phyloP scores from a whole-genome alignment of 176 grass and related monocot genomes.

The Rhipidocladum racemiflorum region DNA sequence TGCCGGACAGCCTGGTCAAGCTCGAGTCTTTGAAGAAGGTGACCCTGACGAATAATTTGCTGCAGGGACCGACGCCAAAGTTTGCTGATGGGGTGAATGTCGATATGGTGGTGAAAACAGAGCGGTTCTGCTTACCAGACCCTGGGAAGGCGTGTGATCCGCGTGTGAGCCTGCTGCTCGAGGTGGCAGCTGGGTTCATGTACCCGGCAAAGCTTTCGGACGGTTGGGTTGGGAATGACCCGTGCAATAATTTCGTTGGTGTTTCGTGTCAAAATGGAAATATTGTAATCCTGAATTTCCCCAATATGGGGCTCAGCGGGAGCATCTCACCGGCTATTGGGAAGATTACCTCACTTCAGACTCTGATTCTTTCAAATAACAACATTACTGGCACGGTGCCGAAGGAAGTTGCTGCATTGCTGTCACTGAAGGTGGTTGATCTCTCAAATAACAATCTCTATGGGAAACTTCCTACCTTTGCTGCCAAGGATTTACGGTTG shows the following conservation, averaged over 20 bases:
- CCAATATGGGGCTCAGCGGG: slow-evolving; percentile 41
- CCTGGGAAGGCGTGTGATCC: slow-evolving; percentile 54
- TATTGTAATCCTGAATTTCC: slow-evolving; percentile 47
- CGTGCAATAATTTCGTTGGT: slow-evolving; percentile 38
- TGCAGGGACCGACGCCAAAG: slow-evolving; percentile 59
- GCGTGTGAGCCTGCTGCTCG: slow-evolving; percentile 60
- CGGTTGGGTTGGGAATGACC: slow-evolving; percentile 64
- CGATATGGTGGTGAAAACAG: background rate
- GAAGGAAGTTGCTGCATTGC: slow-evolving; percentile 44
- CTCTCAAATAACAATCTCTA: slow-evolving; percentile 72
- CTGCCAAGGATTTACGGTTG: slow-evolving; percentile 36
- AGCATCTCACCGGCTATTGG: slow-evolving; percentile 63
- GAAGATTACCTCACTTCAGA: slow-evolving; percentile 46
- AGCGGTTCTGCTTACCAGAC: slow-evolving; percentile 50
- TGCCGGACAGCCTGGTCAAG: slow-evolving; percentile 48
- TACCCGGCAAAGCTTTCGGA: slow-evolving; percentile 44
- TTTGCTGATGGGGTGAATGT: background rate
- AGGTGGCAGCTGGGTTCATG: slow-evolving; percentile 59
- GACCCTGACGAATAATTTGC: slow-evolving; percentile 56
- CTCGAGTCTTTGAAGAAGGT: slow-evolving; percentile 47
- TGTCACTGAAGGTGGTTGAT: slow-evolving; percentile 42
- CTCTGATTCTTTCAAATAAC: slow-evolving; percentile 53
- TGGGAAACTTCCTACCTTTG: slow-evolving; percentile 63
- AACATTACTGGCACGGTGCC: slow-evolving; percentile 71
- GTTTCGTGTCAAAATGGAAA: slow-evolving; percentile 46